phyloP scores from a whole-genome alignment of 179 eudicot species.

The Actinidia chinensis region DNA sequence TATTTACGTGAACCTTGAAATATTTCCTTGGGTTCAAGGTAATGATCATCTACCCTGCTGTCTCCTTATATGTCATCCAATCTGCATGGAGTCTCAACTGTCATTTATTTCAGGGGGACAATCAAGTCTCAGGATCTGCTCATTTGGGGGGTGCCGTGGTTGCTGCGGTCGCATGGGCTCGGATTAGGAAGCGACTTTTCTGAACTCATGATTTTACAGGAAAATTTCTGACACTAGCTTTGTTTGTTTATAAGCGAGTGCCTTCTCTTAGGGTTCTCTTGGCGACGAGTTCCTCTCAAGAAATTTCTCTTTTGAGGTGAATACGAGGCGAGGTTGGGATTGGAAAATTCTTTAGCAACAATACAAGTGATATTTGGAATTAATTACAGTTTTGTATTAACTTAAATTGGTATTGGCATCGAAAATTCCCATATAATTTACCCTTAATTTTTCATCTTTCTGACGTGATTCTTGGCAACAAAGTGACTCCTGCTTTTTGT shows the following conservation, averaged over 20 bases:
- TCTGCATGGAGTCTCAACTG: background rate
- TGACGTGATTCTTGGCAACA: too few species aligned
- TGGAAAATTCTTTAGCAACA: too few species aligned
- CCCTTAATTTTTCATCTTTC: too few species aligned
- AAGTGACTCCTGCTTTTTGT: too few species aligned
- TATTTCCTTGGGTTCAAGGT: background rate
- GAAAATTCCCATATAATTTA: too few species aligned
- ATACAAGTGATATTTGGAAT: too few species aligned
- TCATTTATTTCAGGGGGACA: constrained; percentile 58
- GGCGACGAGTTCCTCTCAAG: background rate
- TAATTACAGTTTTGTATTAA: too few species aligned
- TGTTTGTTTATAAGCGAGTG: background rate
- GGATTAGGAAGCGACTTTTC: constrained; percentile 45
- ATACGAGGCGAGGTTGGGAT: background rate
- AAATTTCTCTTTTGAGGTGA: background rate
- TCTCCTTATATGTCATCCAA: background rate
- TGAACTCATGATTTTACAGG: constrained; percentile 10
- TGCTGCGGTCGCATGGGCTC: constrained; percentile 71
- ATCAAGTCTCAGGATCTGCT: constrained; percentile 69
- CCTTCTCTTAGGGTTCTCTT: background rate
- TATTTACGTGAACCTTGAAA: background rate
- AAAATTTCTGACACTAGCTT: background rate
- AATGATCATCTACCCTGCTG: background rate
- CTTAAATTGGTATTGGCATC: too few species aligned
- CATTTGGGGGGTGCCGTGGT: constrained; percentile 87